Percentiles rank a stretch among this genome's conserved stretches.
Evolutionary conservation across 441 rosid genomes (phyloP).

Genomic region (Mallotus repandus): DNA sequence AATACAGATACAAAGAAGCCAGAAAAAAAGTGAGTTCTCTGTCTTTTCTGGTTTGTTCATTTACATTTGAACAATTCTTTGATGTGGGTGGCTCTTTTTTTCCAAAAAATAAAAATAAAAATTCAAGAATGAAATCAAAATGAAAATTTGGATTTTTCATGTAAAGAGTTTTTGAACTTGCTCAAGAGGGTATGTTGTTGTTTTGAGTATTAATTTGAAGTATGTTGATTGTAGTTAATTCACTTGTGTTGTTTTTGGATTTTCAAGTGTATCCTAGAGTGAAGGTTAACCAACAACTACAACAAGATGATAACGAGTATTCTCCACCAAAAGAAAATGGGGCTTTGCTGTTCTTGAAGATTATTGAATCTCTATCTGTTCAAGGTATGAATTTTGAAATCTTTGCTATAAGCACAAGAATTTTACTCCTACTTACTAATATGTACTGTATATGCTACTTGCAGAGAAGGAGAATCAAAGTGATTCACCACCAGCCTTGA

Average conservation of each 20-base stretch:
- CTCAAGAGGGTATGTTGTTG: too few species aligned
- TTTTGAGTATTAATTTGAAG: too few species aligned
- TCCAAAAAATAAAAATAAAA: too few species aligned
- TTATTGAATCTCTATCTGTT: slow-evolving; percentile 8
- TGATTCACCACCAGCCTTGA: slow-evolving; percentile 22
- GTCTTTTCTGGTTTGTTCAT: background rate
- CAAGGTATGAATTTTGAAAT: background rate
- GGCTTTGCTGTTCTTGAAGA: slow-evolving; percentile 5
- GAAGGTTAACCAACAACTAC: slow-evolving; percentile 21
- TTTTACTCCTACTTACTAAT: background rate
- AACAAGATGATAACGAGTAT: slow-evolving; percentile 6
- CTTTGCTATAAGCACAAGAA: background rate
- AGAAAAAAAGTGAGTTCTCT: background rate
- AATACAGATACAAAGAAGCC: too few species aligned
- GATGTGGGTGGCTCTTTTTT: background rate
- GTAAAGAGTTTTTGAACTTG: too few species aligned
- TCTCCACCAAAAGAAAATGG: slow-evolving; percentile 9
- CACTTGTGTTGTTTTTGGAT: slow-evolving; percentile 8
- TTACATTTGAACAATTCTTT: background rate
- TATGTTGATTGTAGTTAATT: background rate
- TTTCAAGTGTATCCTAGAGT: slow-evolving; percentile 33
- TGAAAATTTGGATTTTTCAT: too few species aligned
- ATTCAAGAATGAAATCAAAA: too few species aligned
- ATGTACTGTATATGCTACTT: background rate
- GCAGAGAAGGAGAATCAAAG: slow-evolving; percentile 27